These are phyloP conservation scores for Malus hybrid DNA, from an alignment of 331 rosid genomes.

Conservation along the genomic window DNA sequence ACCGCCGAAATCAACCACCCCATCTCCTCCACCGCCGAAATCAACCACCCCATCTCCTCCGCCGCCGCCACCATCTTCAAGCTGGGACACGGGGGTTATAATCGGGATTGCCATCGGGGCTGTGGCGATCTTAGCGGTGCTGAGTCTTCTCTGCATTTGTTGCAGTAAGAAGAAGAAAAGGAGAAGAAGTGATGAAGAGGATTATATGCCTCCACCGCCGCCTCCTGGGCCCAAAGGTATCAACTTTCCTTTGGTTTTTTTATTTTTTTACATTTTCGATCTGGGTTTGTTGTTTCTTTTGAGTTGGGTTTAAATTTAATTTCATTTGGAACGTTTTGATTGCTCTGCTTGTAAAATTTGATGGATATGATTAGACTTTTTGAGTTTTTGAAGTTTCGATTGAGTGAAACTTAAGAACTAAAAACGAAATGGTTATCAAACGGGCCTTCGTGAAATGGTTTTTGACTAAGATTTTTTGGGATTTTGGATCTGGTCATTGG, in stretches of 20 bases:
- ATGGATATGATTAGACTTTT: background rate
- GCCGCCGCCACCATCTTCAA: conserved; percentile 29
- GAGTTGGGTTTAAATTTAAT: background rate
- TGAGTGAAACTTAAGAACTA: background rate
- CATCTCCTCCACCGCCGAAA: conserved; percentile 25
- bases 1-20: conserved; percentile 21
- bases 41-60: conserved; percentile 30
- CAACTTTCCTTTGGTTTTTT: background rate
- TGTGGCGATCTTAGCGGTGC: conserved; percentile 47
- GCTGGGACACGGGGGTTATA: conserved; percentile 42
- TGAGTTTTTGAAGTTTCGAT: background rate
- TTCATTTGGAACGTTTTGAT: background rate
- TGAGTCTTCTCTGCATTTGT: conserved; percentile 56
- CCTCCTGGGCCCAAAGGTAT: conserved; percentile 63
- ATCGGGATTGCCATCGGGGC: conserved; percentile 76
- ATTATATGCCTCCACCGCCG: conserved; percentile 49
- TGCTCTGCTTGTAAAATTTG: background rate
- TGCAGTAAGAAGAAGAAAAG: conserved; percentile 70
- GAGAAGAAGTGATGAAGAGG: conserved; percentile 57
- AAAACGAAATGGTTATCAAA: background rate
- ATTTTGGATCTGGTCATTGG: conserved; percentile 9
- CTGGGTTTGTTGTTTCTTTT: background rate
- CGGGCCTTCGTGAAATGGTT: background rate
- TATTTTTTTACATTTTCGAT: background rate
- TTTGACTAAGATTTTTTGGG: background rate